Conservation (phyloP, 495 filamentous ascomycete genomes). For the Ascodesmis nigricans region DNA sequence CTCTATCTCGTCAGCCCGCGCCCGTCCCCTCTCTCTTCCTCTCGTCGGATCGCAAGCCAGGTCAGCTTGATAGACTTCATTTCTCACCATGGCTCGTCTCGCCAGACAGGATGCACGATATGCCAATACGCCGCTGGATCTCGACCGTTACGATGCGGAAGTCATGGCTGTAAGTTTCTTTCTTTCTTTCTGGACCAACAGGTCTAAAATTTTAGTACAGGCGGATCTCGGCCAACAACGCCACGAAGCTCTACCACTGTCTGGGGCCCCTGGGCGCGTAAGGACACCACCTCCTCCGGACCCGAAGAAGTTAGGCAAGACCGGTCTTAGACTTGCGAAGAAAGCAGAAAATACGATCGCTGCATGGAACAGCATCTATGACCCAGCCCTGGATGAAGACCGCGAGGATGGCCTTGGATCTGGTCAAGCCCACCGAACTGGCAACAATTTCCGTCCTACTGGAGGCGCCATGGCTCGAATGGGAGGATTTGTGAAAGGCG, state of each 20-base stretch:
- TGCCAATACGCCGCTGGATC: conserved; percentile 1
- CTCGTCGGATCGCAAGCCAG: neutral
- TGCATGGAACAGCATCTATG: conserved; percentile 14
- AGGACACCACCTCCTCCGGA: conserved; percentile 13
- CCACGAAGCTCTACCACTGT: conserved; percentile 12
- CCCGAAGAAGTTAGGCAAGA: conserved; percentile 7
- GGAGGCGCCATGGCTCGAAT: no score
- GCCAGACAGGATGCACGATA: conserved; percentile 13
- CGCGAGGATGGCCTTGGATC: conserved; percentile 19
- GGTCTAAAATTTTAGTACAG: conserved; percentile 3
- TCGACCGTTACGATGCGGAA: conserved; percentile 9
- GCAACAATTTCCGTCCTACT: conserved; percentile 14
- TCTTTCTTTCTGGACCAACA: neutral
- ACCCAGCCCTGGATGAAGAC: conserved; percentile 9
- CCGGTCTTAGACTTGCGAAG: conserved; percentile 2
- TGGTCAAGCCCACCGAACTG: conserved; percentile 17
- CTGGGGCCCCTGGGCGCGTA: conserved; percentile 5
- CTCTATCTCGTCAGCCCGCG: no score
- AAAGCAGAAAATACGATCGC: conserved; percentile 1
- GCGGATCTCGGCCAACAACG: conserved; percentile 17
- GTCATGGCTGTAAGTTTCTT: conserved; percentile 15
- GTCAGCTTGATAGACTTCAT: conserved; percentile 1
- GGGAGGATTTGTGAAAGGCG: no score
- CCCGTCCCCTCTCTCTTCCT: no score
- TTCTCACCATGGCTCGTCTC: no score